Conservation (phyloP, 768 basidiomycete species). For the Boletellus sp. region DNA sequence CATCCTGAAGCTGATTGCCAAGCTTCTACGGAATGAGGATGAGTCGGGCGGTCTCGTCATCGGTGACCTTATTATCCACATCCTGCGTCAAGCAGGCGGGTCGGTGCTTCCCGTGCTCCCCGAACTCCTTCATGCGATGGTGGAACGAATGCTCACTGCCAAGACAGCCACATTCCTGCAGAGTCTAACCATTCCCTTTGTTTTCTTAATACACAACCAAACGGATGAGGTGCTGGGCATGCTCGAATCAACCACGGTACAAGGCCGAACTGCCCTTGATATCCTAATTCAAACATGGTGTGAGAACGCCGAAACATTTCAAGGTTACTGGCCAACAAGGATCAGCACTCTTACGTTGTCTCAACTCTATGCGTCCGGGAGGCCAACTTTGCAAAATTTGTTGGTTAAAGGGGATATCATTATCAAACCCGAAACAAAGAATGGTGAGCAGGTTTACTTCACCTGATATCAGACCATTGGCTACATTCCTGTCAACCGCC, state of each 20-base stretch:
- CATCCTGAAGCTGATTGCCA: slow-evolving; percentile 72
- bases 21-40: slow-evolving; percentile 71
- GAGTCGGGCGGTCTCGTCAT: slow-evolving; percentile 92
- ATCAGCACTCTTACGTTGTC: slow-evolving; percentile 81
- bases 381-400: slow-evolving; percentile 63
- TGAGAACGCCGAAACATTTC: slow-evolving; percentile 91
- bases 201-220: slow-evolving; percentile 88
- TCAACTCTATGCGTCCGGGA: slow-evolving; percentile 63
- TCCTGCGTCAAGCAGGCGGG: slow-evolving; percentile 80
- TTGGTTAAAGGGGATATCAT: slow-evolving; percentile 91
- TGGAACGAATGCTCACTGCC: slow-evolving; percentile 74
- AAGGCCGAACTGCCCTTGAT: slow-evolving; percentile 68
- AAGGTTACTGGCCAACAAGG: slow-evolving; percentile 90
- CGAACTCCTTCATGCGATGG: slow-evolving; percentile 81
- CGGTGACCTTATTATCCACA: slow-evolving; percentile 92
- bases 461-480: slow-evolving; percentile 5
- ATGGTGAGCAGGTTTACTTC: slow-evolving; percentile 54
- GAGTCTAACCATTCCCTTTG: slow-evolving; percentile 89
- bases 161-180: slow-evolving; percentile 91
- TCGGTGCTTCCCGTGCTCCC: slow-evolving; percentile 82
- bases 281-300: slow-evolving; percentile 92
- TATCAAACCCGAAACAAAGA: slow-evolving; percentile 70
- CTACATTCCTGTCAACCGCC: slow-evolving; percentile 7
- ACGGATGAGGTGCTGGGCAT: slow-evolving; percentile 74
- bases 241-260: slow-evolving; percentile 62